Evolutionary conservation across 257 asterid species (phyloP).

Genomic region (Handroanthus guayacan): DNA sequence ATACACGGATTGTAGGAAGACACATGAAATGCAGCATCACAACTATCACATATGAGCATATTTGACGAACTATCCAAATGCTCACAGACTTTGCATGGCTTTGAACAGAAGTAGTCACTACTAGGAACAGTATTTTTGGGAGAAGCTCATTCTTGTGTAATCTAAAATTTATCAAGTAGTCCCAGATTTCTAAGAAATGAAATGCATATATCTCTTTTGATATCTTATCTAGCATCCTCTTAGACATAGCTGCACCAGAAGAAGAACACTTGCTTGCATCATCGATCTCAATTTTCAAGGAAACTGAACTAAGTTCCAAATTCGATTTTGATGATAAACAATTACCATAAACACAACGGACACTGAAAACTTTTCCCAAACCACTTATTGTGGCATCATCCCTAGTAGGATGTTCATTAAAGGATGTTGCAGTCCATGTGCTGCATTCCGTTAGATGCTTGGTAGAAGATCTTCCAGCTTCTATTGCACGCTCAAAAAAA

Average conservation of each 20-base stretch:
- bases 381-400: conserved; percentile 47
- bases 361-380: conserved; percentile 37
- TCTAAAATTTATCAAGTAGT: conserved; percentile 39
- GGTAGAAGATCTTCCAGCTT: conserved; percentile 36
- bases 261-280: conserved; percentile 63
- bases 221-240: conserved; percentile 45
- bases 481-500: conserved; percentile 38
- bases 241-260: conserved; percentile 52
- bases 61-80: conserved; percentile 50
- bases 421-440: conserved; percentile 40
- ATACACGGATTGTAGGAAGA: conserved; percentile 57
- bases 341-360: conserved; percentile 45
- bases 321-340: conserved; percentile 63
- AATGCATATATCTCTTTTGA: conserved; percentile 55
- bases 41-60: conserved; percentile 64
- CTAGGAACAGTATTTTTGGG: conserved; percentile 26
- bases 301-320: conserved; percentile 48
- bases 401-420: conserved; percentile 39
- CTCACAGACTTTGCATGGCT: conserved; percentile 56
- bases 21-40: conserved; percentile 61
- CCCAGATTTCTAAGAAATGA: conserved; percentile 53
- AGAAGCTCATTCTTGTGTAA: conserved; percentile 29
- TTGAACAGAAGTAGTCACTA: conserved; percentile 40
- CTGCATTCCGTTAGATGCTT: conserved; percentile 34
- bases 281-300: conserved; percentile 47